Evolutionary conservation across 2,329 filamentous ascomycete genomes (phyloP), one percentile per base, ranked within the genome.

Genomic region (Pseudocercospora macadamiae): DNA sequence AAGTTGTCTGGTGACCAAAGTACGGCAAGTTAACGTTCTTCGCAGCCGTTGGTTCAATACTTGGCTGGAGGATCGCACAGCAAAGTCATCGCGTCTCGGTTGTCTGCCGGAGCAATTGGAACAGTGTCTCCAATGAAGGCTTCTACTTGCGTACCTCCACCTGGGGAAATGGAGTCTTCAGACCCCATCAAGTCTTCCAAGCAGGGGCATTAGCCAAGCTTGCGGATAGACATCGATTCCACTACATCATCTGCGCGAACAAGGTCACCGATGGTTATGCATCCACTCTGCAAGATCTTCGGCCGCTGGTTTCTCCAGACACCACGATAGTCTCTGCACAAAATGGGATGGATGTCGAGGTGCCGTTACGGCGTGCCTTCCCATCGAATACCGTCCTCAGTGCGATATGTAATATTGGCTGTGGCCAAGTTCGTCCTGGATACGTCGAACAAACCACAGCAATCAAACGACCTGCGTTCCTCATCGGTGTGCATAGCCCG

Each of bases 11-110:
- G n/a, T n/a, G n/a, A n/a, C n/a, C n/a, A n/a, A n/a, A n/a, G n/a
- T n/a, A n/a, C n/a, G n/a, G n/a, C n/a, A n/a, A n/a, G n/a, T n/a
- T n/a, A n/a, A n/a, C n/a, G n/a, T n/a, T n/a, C n/a, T 32, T 42
- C 34, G 26, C 23, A 59, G 66, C 66, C 14, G 64, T 68, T 23
- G 66, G 66, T 8, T 64, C 65, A 18, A 64, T 66, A 4, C 49
- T 68, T 25, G 66, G 64, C 3, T 67, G 65, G 65, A 61, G 66
- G 32, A 45, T 68, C 37, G 66, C 66, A n/a, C 65, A 68, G 28
- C 56, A 62, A 18, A 55, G 59, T 16, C 32, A 54, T 28, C 45
- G 59, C 30, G 63, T 68, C 34, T 66, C 65, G 3, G 64, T 66
- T 3, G 65, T 68, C 16, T 67, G 65, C 47, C 57, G 65, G 23